Percentiles rank a stretch among this genome's conserved stretches.
These are phyloP conservation scores for Polychytrium aggregatum DNA, from an alignment of 192 early-diverging fungal genomes.

Conservation along the genomic window DNA sequence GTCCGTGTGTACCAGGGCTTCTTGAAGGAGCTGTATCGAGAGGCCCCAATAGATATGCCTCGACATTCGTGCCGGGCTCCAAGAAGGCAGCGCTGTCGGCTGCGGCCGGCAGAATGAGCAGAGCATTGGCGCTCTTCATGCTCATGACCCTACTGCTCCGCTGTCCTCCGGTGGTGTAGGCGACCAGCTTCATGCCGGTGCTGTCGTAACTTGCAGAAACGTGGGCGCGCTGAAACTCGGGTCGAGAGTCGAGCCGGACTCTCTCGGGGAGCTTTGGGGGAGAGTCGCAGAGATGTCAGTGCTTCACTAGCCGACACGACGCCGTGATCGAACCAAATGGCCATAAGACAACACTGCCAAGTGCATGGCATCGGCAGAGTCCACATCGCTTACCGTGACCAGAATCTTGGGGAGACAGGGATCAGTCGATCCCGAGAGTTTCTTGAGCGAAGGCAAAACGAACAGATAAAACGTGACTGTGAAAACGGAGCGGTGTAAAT, in stretches of 20 bases:
- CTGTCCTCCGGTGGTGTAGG: conserved; percentile 58
- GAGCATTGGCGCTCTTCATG: conserved; percentile 47
- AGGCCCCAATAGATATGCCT: too few relatives aligned
- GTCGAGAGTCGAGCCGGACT: conserved; percentile 49
- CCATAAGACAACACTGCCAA: conserved; percentile 1
- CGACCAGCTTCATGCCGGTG: conserved; percentile 3
- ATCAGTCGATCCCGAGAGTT: conserved; percentile 55
- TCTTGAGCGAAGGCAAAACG: conserved; percentile 72
- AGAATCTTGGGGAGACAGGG: conserved; percentile 37
- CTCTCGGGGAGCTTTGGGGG: conserved; percentile 26
- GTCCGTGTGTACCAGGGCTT: too few relatives aligned
- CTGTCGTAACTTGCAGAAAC: conserved; percentile 7
- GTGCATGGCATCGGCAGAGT: too few relatives aligned
- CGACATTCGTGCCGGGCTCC: too few relatives aligned
- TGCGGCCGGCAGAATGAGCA: conserved; percentile 56
- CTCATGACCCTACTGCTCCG: conserved; percentile 53
- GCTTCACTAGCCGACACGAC: background rate
- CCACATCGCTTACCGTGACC: conserved; percentile 52
- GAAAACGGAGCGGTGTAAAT: conserved; percentile 4
- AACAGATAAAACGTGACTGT: conserved; percentile 82
- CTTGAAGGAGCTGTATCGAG: too few relatives aligned
- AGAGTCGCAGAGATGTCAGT: background rate
- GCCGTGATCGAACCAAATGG: background rate
- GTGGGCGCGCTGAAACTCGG: conserved; percentile 56
- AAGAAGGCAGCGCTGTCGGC: too few relatives aligned